Percentiles rank a stretch among this genome's conserved stretches.
Conservation (phyloP, 495 filamentous ascomycete genomes). For the Paragyromitra xinjiangensis region DNA sequence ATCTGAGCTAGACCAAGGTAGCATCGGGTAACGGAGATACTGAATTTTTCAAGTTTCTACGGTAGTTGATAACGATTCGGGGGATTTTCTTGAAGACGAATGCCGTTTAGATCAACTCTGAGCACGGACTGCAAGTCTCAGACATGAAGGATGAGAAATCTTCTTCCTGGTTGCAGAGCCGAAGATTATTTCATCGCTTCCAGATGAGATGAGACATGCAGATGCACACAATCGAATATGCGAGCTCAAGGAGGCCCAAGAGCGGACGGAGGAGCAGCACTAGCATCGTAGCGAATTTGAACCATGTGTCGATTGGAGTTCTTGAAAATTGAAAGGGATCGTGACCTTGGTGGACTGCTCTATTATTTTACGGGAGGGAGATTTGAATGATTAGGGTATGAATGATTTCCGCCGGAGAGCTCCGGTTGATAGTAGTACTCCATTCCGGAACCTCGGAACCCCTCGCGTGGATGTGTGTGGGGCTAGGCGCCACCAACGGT, state of each 20-base stretch:
- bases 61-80: neutral
- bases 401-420: neutral
- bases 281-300: neutral
- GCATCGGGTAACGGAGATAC: too few species aligned
- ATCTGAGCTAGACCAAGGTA: too few species aligned
- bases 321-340: neutral
- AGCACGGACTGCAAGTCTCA: neutral
- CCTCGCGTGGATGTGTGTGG: neutral
- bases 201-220: constrained; percentile 20
- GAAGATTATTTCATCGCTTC: constrained; percentile 15
- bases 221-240: neutral
- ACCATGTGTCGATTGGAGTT: neutral
- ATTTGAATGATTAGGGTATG: neutral
- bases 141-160: neutral
- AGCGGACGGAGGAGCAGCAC: neutral
- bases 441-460: constrained; percentile 25
- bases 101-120: neutral
- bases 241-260: constrained; percentile 5
- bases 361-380: neutral
- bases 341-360: neutral
- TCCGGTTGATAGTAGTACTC: constrained; percentile 5
- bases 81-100: neutral
- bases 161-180: neutral
- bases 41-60: too few species aligned
- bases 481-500: constrained; percentile 2